A percentile compares a stretch with the other conserved stretches of the same genome.
These are phyloP conservation scores for Elsinoe ampelina DNA, from an alignment of 2,329 filamentous ascomycete genomes.

Conservation along the genomic window DNA sequence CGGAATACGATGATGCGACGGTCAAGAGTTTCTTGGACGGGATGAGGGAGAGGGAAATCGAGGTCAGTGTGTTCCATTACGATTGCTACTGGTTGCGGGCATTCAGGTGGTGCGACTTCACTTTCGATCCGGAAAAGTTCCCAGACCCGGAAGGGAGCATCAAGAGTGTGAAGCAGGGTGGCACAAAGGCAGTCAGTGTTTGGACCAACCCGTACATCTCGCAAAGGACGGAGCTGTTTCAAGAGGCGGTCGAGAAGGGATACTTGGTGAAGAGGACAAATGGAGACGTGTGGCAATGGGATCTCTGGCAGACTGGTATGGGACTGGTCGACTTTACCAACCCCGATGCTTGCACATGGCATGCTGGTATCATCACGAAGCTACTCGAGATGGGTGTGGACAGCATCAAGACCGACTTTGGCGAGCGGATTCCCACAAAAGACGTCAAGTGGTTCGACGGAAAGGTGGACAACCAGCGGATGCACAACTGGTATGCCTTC, in stretches of 20 bases:
- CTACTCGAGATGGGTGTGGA: constrained; percentile 63
- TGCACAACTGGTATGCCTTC: constrained; percentile 73
- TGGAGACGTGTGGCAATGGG: constrained; percentile 66
- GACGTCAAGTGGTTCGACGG: constrained; percentile 57
- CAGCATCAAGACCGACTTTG: constrained; percentile 67
- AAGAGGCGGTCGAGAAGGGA: constrained; percentile 53
- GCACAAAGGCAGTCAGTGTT: constrained; percentile 55
- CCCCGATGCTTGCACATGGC: constrained; percentile 58
- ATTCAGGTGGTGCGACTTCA: constrained; percentile 67
- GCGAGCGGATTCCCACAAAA: constrained; percentile 58
- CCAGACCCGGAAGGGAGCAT: constrained; percentile 59
- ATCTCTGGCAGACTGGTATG: constrained; percentile 71
- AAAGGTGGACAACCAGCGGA: constrained; percentile 51
- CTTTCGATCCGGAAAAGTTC: constrained; percentile 59
- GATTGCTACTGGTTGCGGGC: constrained; percentile 72
- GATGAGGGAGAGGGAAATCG: constrained; percentile 56
- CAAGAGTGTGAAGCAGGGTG: constrained; percentile 52
- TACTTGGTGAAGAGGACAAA: constrained; percentile 60
- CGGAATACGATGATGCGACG: constrained; percentile 60
- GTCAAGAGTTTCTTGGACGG: constrained; percentile 60
- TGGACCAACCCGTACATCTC: constrained; percentile 71
- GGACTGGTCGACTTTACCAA: constrained; percentile 66
- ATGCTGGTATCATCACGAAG: constrained; percentile 48
- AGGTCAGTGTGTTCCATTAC: constrained; percentile 65
- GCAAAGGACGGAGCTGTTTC: constrained; percentile 58